These are phyloP conservation scores for Aspergillus calidoustus DNA, from an alignment of 2,329 filamentous ascomycete species.

Conservation along the genomic window DNA sequence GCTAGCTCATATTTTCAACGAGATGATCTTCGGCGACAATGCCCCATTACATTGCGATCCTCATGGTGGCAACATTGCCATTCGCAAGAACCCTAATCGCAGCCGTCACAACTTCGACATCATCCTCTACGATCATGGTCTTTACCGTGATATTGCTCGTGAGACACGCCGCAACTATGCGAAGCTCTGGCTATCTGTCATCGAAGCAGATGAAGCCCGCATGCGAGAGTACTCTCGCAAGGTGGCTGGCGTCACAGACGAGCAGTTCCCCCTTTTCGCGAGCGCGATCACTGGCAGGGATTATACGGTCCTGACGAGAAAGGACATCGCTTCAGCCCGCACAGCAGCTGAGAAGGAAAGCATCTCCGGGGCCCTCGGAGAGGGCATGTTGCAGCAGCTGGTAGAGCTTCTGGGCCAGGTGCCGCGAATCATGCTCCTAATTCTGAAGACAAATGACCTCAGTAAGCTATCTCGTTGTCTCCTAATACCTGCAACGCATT, in stretches of 20 bases:
- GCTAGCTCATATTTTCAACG: constrained; percentile 91
- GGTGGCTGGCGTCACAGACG: constrained; percentile 84
- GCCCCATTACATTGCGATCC: constrained; percentile 96
- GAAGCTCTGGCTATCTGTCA: constrained; percentile 95
- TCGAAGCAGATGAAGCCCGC: constrained; percentile 79
- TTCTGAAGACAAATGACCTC: constrained; percentile 96
- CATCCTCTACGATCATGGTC: constrained; percentile 93
- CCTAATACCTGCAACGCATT: background rate
- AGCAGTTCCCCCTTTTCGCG: constrained; percentile 93
- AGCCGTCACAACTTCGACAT: constrained; percentile 84
- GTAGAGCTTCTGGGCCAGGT: constrained; percentile 88
- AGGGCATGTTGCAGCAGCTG: constrained; percentile 85
- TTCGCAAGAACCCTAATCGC: constrained; percentile 72
- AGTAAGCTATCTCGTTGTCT: constrained; percentile 53
- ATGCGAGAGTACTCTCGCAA: constrained; percentile 91
- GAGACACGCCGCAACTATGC: constrained; percentile 83
- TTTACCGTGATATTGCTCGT: constrained; percentile 89
- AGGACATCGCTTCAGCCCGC: constrained; percentile 62
- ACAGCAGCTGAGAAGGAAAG: constrained; percentile 78
- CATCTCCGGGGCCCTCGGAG: constrained; percentile 82
- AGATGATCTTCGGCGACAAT: constrained; percentile 94
- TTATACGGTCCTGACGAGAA: constrained; percentile 72
- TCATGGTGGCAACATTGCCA: constrained; percentile 93
- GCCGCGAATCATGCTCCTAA: constrained; percentile 88
- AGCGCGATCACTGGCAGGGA: constrained; percentile 95